Base-by-base conservation (phyloP, 306 rosid species). In the Medicago ruthenica region DNA sequence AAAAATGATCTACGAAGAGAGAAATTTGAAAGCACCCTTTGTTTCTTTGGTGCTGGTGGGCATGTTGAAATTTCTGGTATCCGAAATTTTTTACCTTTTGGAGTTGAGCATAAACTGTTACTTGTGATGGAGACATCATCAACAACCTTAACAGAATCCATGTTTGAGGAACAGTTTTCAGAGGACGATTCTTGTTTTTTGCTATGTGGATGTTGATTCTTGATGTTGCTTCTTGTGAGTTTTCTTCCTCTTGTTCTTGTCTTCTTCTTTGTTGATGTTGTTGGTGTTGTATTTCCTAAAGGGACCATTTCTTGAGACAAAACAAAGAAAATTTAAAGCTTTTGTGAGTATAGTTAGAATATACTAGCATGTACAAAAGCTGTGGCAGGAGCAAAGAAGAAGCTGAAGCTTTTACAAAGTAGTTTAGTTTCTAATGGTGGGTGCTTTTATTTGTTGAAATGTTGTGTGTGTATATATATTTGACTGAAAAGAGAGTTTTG, bases 1-100 rank as follows among this genome's bases (percentile, higher is more conserved):
- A 89, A 91, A 83, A 91, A 88, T 4, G 90, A 60, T 50, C 87
- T 81, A 27, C 81, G 83, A 57, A 80, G 58, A 0, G 85, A 83
- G 85, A 77, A 91, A 75, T 79, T 83, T 6, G 93, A 79, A 16
- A 82, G 67, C 15, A 83, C 71, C 72, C 90, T 89, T 76, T 76
- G 87, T 88, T 91, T 93, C 91, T 93, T 89, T 6, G 98, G 98
- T 7, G 97, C 91, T 21, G 97, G 93, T 2, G 98, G 98, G 20
- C 98, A 93, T 21, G 93, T 83, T 36, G 80, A 45, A 72, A 80
- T 76, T 79, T 89, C 83, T 12, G 98, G 97, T 79, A 93, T 91
- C 42, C 83, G 78, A 82, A 84, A 88, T 74, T 88, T 89, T 82
- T 82, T 41, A 36, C 87, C 97, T 79, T 88, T 93, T 2, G 98